phyloP scores from a whole-genome alignment of 148 eudicot genomes.

The Agrostemma githago region DNA sequence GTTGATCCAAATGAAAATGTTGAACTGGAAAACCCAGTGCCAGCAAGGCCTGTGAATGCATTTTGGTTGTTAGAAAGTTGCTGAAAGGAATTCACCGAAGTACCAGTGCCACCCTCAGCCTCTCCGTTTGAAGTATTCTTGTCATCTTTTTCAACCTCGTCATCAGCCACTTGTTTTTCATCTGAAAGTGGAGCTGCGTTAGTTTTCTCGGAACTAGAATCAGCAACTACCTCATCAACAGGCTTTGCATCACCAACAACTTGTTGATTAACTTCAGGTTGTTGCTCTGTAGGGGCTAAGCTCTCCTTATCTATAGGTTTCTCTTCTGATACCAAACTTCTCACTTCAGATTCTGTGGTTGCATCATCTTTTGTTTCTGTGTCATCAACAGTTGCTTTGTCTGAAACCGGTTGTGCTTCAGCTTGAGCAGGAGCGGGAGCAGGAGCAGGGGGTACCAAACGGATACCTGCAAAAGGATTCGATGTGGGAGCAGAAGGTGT shows the following conservation, averaged over 20 bases:
- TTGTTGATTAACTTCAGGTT: conserved; percentile 15
- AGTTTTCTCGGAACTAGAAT: neutral
- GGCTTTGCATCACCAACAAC: conserved; percentile 27
- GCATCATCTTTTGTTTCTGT: conserved; percentile 30
- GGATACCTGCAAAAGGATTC: conserved; percentile 83
- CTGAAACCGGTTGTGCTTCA: conserved; percentile 29
- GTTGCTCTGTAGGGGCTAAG: neutral
- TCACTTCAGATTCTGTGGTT: conserved; percentile 29
- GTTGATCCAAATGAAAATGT: conserved; percentile 67
- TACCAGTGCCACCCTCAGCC: neutral
- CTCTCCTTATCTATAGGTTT: conserved; percentile 3
- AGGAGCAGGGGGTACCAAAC: conserved; percentile 50
- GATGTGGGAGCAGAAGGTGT: conserved; percentile 52
- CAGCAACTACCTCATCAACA: conserved; percentile 15
- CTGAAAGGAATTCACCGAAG: conserved; percentile 60
- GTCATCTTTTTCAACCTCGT: neutral
- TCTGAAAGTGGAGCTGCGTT: neutral
- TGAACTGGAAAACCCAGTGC: conserved; percentile 79
- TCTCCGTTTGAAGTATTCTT: neutral
- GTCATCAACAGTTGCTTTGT: conserved; percentile 26
- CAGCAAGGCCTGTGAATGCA: conserved; percentile 82
- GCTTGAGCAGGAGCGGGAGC: conserved; percentile 21
- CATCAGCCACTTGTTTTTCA: neutral
- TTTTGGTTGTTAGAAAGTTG: conserved; percentile 90
- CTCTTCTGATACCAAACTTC: conserved; percentile 27